Conservation (phyloP, 192 early-diverging fungal species). For the Backusella luteola region DNA sequence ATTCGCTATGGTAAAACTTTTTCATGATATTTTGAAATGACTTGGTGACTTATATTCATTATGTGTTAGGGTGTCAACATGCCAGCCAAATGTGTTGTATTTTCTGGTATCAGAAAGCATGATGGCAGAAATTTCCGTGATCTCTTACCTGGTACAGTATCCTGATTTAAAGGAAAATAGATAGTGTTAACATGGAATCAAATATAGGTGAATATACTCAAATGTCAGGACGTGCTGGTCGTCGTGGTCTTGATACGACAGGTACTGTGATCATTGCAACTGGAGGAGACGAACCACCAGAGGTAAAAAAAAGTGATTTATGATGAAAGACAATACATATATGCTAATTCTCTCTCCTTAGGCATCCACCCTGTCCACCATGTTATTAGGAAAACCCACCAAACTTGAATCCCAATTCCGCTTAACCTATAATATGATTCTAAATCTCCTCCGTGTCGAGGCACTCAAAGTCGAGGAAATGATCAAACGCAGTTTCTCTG, state of each 20-base stretch:
- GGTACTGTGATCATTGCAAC: constrained; percentile 90
- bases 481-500: constrained; percentile 97
- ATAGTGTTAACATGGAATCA: too few relatives aligned
- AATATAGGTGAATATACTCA: constrained; percentile 91
- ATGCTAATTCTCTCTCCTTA: not conserved
- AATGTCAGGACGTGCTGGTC: constrained; percentile 97
- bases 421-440: constrained; percentile 97
- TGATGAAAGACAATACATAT: too few relatives aligned
- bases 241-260: constrained; percentile 89
- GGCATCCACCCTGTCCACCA: constrained; percentile 60
- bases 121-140: constrained; percentile 88
- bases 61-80: constrained; percentile 87
- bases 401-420: constrained; percentile 95
- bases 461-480: constrained; percentile 96
- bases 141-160: constrained; percentile 70
- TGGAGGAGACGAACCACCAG: constrained; percentile 49
- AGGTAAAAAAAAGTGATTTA: constrained; percentile 25
- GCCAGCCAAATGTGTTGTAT: constrained; percentile 93
- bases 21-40: too few relatives aligned
- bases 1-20: constrained; percentile 82
- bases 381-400: constrained; percentile 86
- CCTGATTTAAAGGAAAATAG: too few relatives aligned
- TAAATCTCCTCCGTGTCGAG: constrained; percentile 93
- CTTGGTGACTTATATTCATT: too few relatives aligned
- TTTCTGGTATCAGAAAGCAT: constrained; percentile 88